These are phyloP conservation scores for Pontederia crassipes DNA, from an alignment of 176 grass and related monocot species.

Conservation along the genomic window DNA sequence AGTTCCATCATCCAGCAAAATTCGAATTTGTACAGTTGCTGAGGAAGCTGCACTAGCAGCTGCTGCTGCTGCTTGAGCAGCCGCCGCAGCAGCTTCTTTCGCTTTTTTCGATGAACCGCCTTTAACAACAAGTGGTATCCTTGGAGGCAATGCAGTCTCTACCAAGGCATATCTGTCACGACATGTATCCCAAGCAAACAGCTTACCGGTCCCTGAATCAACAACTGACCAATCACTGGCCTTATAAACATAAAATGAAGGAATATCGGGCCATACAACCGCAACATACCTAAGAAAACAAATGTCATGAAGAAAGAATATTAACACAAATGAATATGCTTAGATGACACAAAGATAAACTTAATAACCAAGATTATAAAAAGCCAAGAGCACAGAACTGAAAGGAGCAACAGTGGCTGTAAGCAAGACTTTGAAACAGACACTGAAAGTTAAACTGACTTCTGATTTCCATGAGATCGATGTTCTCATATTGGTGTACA, in stretches of 20 bases:
- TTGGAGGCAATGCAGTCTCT: slow-evolving; percentile 72
- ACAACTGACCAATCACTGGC: slow-evolving; percentile 89
- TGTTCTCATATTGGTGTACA: no score
- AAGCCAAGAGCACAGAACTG: no score
- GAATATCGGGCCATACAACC: slow-evolving; percentile 90
- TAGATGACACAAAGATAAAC: no score
- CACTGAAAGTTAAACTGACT: no score
- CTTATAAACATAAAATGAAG: slow-evolving; percentile 88
- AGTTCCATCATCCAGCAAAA: slow-evolving; percentile 94
- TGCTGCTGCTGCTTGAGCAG: slow-evolving; percentile 79
- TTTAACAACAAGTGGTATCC: slow-evolving; percentile 68
- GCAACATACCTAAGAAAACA: slow-evolving; percentile 75
- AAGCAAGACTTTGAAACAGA: no score
- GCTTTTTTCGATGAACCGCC: slow-evolving; percentile 94
- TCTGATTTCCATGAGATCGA: no score
- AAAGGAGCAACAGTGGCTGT: no score
- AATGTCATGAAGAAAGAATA: not conserved
- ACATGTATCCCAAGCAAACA: slow-evolving; percentile 94
- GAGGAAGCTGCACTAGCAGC: slow-evolving; percentile 82
- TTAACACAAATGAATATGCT: not conserved
- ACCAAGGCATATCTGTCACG: slow-evolving; percentile 92
- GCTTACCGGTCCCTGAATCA: slow-evolving; percentile 88
- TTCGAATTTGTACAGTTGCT: slow-evolving; percentile 91
- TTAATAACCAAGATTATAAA: no score
- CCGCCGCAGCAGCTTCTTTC: slow-evolving; percentile 83